Conservation (phyloP, 176 grass and related monocot genomes). For the Musa schizocarpa region DNA sequence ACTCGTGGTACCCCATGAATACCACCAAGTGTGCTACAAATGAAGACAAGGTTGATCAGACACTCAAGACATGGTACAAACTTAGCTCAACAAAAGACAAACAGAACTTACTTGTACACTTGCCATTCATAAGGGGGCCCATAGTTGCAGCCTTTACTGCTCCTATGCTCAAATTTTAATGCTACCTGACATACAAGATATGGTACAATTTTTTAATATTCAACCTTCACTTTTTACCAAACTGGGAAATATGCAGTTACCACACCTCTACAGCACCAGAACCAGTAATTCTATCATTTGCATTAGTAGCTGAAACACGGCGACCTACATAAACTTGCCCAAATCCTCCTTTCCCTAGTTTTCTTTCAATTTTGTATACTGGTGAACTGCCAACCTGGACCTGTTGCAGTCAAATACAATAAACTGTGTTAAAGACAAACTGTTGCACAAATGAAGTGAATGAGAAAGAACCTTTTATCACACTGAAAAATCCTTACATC, state of each 20-base stretch:
- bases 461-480: not conserved
- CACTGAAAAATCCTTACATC: not conserved
- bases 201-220: not conserved
- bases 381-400: conserved; percentile 87
- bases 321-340: conserved; percentile 96
- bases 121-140: conserved; percentile 96
- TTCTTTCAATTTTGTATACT: conserved; percentile 71
- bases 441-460: not conserved
- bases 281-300: conserved; percentile 30
- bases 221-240: not conserved
- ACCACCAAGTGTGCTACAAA: not conserved
- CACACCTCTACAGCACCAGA: conserved; percentile 67
- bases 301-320: conserved; percentile 31
- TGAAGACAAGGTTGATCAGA: not conserved
- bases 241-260: conserved; percentile 1
- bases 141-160: conserved; percentile 85
- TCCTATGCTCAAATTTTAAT: conserved; percentile 94
- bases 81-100: not conserved
- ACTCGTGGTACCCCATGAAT: conserved; percentile 4
- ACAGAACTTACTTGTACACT: conserved; percentile 33
- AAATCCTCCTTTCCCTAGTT: conserved; percentile 97
- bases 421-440: not conserved
- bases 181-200: conserved; percentile 46
- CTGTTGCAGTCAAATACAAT: conserved; percentile 28
- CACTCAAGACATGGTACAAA: too few species aligned